phyloP scores from a whole-genome alignment of 2,329 filamentous ascomycete species.

The Phialocephala subalpina region DNA sequence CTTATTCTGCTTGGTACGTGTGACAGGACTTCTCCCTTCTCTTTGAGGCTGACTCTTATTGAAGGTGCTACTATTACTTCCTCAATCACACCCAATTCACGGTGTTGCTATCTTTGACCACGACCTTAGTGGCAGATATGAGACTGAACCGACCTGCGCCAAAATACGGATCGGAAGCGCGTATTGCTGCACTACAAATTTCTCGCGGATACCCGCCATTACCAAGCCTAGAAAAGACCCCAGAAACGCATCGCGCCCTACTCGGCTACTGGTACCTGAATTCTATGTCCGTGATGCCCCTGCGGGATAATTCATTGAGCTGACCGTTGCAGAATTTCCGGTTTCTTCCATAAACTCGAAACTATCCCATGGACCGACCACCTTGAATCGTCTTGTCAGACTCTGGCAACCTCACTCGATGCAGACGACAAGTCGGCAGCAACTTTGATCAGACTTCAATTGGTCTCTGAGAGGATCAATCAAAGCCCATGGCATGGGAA shows the following conservation, averaged over 20 bases:
- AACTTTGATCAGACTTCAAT: slow-evolving; percentile 24
- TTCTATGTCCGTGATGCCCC: slow-evolving; percentile 23
- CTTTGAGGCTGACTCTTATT: neutral
- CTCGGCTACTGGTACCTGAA: slow-evolving; percentile 31
- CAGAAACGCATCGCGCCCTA: slow-evolving; percentile 29
- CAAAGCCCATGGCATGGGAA: slow-evolving; percentile 27
- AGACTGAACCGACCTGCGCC: slow-evolving; percentile 20
- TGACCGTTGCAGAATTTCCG: slow-evolving; percentile 20
- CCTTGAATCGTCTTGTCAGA: slow-evolving; percentile 30
- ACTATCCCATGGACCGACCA: slow-evolving; percentile 24
- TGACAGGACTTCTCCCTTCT: neutral
- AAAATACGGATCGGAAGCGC: slow-evolving; percentile 10
- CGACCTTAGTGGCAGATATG: slow-evolving; percentile 31
- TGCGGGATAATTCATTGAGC: neutral
- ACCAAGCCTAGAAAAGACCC: slow-evolving; percentile 11
- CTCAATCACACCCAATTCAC: slow-evolving; percentile 26
- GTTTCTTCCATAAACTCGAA: slow-evolving; percentile 30
- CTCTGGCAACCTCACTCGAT: slow-evolving; percentile 11
- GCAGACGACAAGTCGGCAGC: slow-evolving; percentile 22
- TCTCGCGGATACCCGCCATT: neutral
- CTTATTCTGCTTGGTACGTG: slow-evolving; percentile 30
- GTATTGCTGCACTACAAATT: slow-evolving; percentile 13
- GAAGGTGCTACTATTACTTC: slow-evolving; percentile 30
- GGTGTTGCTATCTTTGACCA: slow-evolving; percentile 21
- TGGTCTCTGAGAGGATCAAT: slow-evolving; percentile 22